Percentiles rank a stretch among this genome's conserved stretches.
These are phyloP conservation scores for Aspergillus calidoustus DNA, from an alignment of 2,329 filamentous ascomycete genomes.

Conservation along the genomic window DNA sequence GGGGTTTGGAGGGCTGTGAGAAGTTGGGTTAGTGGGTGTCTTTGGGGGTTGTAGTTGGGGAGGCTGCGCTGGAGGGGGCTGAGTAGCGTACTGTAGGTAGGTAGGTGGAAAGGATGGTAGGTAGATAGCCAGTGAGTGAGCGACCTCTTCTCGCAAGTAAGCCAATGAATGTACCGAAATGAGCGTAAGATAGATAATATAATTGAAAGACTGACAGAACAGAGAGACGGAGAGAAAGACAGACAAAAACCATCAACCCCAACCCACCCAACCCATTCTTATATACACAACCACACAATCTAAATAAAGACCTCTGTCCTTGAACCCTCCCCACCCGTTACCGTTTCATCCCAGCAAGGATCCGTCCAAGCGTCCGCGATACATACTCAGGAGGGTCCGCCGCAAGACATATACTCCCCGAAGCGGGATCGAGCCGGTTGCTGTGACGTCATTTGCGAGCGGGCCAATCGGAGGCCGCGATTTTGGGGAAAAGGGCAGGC, in stretches of 20 bases:
- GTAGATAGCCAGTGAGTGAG: background rate
- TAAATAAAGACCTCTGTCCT: background rate
- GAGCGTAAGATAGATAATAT: background rate
- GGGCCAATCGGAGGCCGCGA: conserved; percentile 9
- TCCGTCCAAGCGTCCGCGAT: background rate
- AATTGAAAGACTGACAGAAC: too few relatives aligned
- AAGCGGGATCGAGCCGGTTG: background rate
- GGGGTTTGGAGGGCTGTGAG: too few relatives aligned
- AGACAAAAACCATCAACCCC: background rate
- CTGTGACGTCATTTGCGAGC: conserved; percentile 17
- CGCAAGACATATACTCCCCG: conserved; percentile 5
- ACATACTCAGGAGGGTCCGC: background rate
- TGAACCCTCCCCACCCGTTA: background rate
- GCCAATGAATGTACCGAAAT: background rate
- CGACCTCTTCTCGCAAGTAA: background rate
- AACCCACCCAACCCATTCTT: background rate
- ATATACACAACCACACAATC: background rate
- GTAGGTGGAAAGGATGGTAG: too few relatives aligned
- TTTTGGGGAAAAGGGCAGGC: background rate
- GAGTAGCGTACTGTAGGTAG: too few relatives aligned
- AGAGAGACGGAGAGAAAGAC: background rate
- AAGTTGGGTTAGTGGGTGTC: background rate
- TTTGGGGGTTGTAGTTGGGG: too few relatives aligned
- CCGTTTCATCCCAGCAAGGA: background rate
- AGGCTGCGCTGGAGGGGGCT: too few relatives aligned